Evolutionary conservation across 306 rosid genomes (phyloP), one percentile per base, ranked within the genome.

Genomic region (Pachyrhizus erosus): DNA sequence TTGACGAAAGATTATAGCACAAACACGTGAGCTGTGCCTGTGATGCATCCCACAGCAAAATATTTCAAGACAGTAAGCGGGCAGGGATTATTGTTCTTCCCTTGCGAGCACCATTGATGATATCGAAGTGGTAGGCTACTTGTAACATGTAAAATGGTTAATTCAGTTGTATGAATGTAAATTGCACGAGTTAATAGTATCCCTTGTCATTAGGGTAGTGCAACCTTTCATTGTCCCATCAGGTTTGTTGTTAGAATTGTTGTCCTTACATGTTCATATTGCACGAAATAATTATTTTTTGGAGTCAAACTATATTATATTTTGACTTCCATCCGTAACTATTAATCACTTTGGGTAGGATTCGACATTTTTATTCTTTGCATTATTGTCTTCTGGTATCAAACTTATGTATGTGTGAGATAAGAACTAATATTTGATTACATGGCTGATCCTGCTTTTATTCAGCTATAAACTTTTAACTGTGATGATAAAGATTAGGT

Each of bases 41-140:
- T 62, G 76, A 83, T 72, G 78, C 71, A 40, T 66, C 68, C 29
- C 33, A 5, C 65, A 46, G 34, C 52, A 77, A 80, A 51, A 23
- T 14, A 29, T 69, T 61, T 33, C 55, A 23, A 69, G 73, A 60
- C 23, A 12, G 65, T 11, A 43, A 26, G 37, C 17, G 8, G 39
- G 49, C 20, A 42, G 52, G 51, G 79, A 61, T 18, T 78, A 39
- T 77, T 9, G 9, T 60, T 17, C 17, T 27, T 57, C 43, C 60
- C 23, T 52, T 6, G 18, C 73, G 49, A 24, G 73, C 61, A 33
- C 33, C 61, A 45, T 75, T 55, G 58, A 61, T 57, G n/a, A 13
- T 39, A 49, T 58, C 18, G n/a, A 75, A 76, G 13, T 15, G 21
- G 43, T 67, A 15, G 27, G 54, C 60, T 23, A 12, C 48, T 70